Evolutionary conservation across 202 grass and related monocot genomes (phyloP).

Genomic region (Zoysia matrella): DNA sequence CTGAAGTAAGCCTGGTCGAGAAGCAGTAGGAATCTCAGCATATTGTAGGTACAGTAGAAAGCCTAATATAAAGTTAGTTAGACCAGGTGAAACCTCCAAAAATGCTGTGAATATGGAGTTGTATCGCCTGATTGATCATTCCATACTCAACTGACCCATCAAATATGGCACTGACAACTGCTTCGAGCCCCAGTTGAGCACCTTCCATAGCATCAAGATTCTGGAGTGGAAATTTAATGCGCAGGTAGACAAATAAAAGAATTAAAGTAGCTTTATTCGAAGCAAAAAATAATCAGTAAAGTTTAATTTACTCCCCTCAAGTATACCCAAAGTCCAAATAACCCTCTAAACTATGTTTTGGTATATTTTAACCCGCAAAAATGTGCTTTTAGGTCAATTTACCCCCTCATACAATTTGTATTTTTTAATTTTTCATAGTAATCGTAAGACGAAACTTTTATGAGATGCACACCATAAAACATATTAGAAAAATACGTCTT

Average conservation of each 20-base stretch:
- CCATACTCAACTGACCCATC: conserved; percentile 70
- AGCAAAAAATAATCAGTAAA: neutral
- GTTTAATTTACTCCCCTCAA: no score
- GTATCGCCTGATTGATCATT: conserved; percentile 61
- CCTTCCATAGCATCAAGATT: conserved; percentile 84
- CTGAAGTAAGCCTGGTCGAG: conserved; percentile 82
- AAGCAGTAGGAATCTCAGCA: conserved; percentile 41
- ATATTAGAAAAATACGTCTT: no score
- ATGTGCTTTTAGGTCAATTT: no score
- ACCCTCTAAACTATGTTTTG: no score
- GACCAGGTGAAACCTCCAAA: conserved; percentile 66
- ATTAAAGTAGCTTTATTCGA: conserved; percentile 25
- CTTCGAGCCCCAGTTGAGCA: conserved; percentile 79
- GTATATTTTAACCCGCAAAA: no score
- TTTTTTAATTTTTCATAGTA: no score
- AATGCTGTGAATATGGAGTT: conserved; percentile 69
- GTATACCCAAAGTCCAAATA: no score
- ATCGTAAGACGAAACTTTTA: no score
- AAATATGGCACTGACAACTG: conserved; percentile 79
- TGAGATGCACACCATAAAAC: no score
- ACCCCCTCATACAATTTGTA: no score
- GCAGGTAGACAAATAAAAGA: conserved; percentile 27
- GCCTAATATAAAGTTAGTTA: conserved; percentile 36
- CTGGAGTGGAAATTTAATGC: conserved; percentile 49
- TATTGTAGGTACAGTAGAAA: conserved; percentile 16